Evolutionary conservation across 768 basidiomycete genomes (phyloP), one percentile per base, ranked within the genome.

Genomic region (Gelatoporia subvermispora): DNA sequence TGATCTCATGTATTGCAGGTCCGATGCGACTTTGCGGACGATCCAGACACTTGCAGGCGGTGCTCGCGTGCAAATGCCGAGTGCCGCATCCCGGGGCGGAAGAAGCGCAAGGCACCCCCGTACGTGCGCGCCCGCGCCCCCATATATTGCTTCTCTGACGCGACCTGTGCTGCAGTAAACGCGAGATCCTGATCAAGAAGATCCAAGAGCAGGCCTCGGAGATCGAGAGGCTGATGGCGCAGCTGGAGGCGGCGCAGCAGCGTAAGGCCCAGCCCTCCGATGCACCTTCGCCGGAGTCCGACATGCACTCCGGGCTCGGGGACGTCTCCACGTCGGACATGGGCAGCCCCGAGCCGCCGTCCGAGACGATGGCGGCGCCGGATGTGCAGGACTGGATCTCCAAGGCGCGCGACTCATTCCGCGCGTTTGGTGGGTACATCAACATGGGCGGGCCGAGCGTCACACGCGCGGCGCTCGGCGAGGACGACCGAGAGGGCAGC

Each of bases 61-160:
- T 91, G 88, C 58, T 64, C 77, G 47, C 78, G 79, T 51, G 84
- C 83, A 9, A 78, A 77, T 5, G 81, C 86, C 48, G 84, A 87
- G 44, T 91, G 88, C 55, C 68, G 82, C 36, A 87, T 85, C 43
- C 88, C 88, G n/a, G 88, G 87, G n/a, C 75, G 85, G 52, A 90
- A 88, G 66, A 85, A 86, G 60, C 82, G 88, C 48, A 73, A 83
- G 40, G 76, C 82, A 4, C 88, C 88, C 45, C 88, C 85, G 88
- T 90, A 66, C 63, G 84, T 68, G 20, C 18, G 38, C 15, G 2
- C 8, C 41, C 21, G 44, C 45, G 13, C n/a, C 23, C 31, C 10
- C 38, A 3, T 39, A 15, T 42, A 31, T 13, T 31, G 28, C 28
- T 13, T 5, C 5, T 31, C 28, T 10, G 34, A 8, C 28, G 28